Conservation (phyloP, 345 rosid genomes). For the Moricandia moricandioides region DNA sequence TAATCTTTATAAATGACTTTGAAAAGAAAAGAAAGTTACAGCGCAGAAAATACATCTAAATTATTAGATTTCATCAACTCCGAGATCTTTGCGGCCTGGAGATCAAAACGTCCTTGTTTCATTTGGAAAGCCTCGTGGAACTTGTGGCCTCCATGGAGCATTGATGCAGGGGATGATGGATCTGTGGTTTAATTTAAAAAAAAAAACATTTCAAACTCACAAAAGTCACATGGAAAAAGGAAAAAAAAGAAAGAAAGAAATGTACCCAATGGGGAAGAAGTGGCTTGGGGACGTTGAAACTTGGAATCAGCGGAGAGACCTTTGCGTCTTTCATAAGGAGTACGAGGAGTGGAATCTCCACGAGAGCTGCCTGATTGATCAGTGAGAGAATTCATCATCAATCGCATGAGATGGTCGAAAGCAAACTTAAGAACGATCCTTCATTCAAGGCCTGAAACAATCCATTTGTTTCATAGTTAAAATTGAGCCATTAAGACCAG, state of each 20-base stretch:
- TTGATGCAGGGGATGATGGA: slow-evolving; percentile 45
- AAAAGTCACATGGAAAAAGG: neutral
- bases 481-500: slow-evolving; percentile 15
- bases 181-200: slow-evolving; percentile 39
- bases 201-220: neutral
- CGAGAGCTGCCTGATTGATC: slow-evolving; percentile 37
- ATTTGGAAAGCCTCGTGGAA: slow-evolving; percentile 78
- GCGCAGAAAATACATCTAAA: slow-evolving; percentile 53
- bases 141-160: slow-evolving; percentile 60
- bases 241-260: neutral
- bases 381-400: slow-evolving; percentile 36
- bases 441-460: slow-evolving; percentile 35
- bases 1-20: neutral
- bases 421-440: slow-evolving; percentile 35
- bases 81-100: slow-evolving; percentile 69
- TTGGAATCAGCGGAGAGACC: slow-evolving; percentile 41
- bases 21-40: slow-evolving; percentile 1
- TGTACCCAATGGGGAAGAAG: slow-evolving; percentile 47
- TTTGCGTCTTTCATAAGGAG: slow-evolving; percentile 51
- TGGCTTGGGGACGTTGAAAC: slow-evolving; percentile 40
- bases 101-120: slow-evolving; percentile 76
- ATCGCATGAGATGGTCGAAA: slow-evolving; percentile 3
- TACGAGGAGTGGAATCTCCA: slow-evolving; percentile 31
- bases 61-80: slow-evolving; percentile 81
- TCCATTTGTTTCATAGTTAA: neutral